A percentile compares a stretch with the other conserved stretches of the same genome.
phyloP scores from a whole-genome alignment of 805 yeast species.

The Zygoascus bituminiphila region DNA sequence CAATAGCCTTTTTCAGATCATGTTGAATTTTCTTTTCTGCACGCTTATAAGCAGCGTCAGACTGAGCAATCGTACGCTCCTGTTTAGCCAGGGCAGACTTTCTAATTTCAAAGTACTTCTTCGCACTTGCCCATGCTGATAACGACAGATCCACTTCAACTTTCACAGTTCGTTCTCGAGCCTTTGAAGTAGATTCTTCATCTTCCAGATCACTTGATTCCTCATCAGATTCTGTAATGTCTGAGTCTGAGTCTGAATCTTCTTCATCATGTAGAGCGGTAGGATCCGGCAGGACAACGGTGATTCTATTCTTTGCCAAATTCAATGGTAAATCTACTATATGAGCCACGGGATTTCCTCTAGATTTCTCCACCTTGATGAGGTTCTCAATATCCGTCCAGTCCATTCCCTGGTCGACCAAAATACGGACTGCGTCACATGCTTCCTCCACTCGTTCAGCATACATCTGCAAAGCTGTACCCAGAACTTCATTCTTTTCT shows the following conservation, averaged over 20 bases:
- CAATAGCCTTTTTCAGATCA: slow-evolving; percentile 55
- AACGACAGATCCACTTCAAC: slow-evolving; percentile 59
- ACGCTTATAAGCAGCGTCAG: slow-evolving; percentile 68
- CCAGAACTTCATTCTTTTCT: slow-evolving; percentile 54
- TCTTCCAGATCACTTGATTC: slow-evolving; percentile 28
- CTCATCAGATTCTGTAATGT: slow-evolving; percentile 29
- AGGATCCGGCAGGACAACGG: slow-evolving; percentile 45
- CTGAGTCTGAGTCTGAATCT: slow-evolving; percentile 29
- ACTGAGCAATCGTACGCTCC: slow-evolving; percentile 67
- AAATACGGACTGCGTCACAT: slow-evolving; percentile 52
- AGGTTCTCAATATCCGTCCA: slow-evolving; percentile 83
- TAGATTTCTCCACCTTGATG: slow-evolving; percentile 57
- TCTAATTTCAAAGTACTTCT: slow-evolving; percentile 68
- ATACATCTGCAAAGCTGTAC: slow-evolving; percentile 60
- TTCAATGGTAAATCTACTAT: slow-evolving; percentile 60
- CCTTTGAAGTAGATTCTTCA: slow-evolving; percentile 17
- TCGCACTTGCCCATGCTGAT: slow-evolving; percentile 85
- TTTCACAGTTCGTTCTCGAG: slow-evolving; percentile 27
- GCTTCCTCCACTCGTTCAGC: slow-evolving; percentile 69
- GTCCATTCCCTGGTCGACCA: slow-evolving; percentile 81
- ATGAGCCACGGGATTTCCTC: slow-evolving; percentile 57
- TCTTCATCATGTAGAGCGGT: slow-evolving; percentile 26
- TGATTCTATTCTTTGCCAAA: slow-evolving; percentile 58
- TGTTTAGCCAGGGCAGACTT: slow-evolving; percentile 72
- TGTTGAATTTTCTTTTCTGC: slow-evolving; percentile 70